phyloP scores from a whole-genome alignment of 805 yeast genomes.

The Debaryomyces prosopidis region DNA sequence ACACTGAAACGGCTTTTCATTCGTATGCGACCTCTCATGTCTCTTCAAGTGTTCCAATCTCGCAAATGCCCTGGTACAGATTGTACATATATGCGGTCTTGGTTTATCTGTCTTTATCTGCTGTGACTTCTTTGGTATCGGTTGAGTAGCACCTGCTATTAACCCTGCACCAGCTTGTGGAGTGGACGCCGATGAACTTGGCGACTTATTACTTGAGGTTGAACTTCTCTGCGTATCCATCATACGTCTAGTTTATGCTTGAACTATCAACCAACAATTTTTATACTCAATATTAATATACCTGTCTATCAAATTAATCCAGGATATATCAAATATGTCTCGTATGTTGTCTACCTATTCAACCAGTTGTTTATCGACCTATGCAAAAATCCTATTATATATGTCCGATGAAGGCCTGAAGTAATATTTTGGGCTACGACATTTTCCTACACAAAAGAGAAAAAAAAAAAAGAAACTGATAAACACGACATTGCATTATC shows the following conservation, averaged over 20 bases:
- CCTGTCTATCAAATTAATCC: too few species aligned
- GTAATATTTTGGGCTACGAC: neutral
- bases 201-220: neutral
- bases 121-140: slow-evolving; percentile 84
- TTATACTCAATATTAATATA: too few species aligned
- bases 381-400: too few species aligned
- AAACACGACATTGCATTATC: neutral
- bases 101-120: slow-evolving; percentile 89
- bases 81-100: slow-evolving; percentile 85
- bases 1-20: slow-evolving; percentile 94
- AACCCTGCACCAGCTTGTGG: neutral
- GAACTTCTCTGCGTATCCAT: neutral
- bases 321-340: too few species aligned
- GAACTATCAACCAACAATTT: neutral
- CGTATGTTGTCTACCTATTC: too few species aligned
- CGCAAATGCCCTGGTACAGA: slow-evolving; percentile 95
- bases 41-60: slow-evolving; percentile 91
- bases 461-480: neutral
- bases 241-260: neutral
- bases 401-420: neutral
- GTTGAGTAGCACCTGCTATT: slow-evolving; percentile 39
- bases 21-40: slow-evolving; percentile 92
- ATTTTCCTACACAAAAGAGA: neutral
- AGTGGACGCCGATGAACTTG: neutral
- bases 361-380: too few species aligned